phyloP scores from a whole-genome alignment of 2,329 filamentous ascomycete species.

The Epichloe baconii region DNA sequence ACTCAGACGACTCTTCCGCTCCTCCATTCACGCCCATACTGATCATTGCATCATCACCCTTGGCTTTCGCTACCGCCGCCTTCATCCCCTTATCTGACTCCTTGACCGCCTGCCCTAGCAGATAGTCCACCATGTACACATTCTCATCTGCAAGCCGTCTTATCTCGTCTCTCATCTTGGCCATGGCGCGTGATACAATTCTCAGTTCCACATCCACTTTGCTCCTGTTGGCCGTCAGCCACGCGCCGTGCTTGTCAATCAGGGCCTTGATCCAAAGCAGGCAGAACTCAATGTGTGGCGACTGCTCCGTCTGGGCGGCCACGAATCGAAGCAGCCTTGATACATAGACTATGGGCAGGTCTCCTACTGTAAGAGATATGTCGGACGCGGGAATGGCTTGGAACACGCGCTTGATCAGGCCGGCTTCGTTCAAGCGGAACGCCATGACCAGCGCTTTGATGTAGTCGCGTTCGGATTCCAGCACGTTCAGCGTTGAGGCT shows the following conservation, averaged over 20 bases:
- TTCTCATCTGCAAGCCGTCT: conserved; percentile 78
- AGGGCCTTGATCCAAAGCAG: conserved; percentile 80
- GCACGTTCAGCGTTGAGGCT: conserved; percentile 59
- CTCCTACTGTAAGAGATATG: conserved; percentile 63
- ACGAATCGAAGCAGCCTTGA: conserved; percentile 76
- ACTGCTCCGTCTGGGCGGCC: conserved; percentile 75
- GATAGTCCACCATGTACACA: conserved; percentile 75
- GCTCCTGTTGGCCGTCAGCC: conserved; percentile 67
- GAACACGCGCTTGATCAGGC: conserved; percentile 74
- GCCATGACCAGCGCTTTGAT: conserved; percentile 93
- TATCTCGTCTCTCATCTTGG: conserved; percentile 70
- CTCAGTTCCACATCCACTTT: conserved; percentile 76
- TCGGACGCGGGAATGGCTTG: conserved; percentile 65
- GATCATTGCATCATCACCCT: too few species aligned
- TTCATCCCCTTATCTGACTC: conserved; percentile 7
- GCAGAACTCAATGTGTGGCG: conserved; percentile 89
- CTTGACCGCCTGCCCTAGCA: conserved; percentile 40
- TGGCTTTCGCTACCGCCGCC: too few species aligned
- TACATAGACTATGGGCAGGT: conserved; percentile 76
- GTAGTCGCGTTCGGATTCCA: conserved; percentile 60
- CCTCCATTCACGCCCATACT: too few species aligned
- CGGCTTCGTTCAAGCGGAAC: conserved; percentile 82
- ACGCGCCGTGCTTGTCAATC: conserved; percentile 71
- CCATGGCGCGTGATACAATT: conserved; percentile 67
- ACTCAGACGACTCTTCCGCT: too few species aligned